phyloP scores from a whole-genome alignment of 306 rosid genomes.

The Mucuna pruriens region DNA sequence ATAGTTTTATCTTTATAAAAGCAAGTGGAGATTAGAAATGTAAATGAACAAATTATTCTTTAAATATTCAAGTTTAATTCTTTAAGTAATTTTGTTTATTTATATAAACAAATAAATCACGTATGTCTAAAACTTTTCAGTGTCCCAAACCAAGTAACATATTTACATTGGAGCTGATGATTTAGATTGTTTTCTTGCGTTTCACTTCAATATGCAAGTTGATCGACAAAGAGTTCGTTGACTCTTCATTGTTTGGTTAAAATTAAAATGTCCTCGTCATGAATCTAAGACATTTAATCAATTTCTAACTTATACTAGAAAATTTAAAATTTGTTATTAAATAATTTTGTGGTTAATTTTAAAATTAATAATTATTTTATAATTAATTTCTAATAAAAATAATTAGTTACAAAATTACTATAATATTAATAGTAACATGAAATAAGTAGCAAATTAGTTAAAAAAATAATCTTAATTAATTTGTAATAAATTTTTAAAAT shows the following conservation, averaged over 20 bases:
- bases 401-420: too few relatives aligned
- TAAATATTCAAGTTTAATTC: background rate
- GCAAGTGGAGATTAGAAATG: background rate
- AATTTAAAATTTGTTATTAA: too few relatives aligned
- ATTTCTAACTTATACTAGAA: too few relatives aligned
- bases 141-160: background rate
- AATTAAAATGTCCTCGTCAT: background rate
- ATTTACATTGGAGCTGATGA: background rate
- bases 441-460: too few relatives aligned
- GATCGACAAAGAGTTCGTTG: background rate
- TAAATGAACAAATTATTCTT: background rate
- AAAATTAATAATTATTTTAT: too few relatives aligned
- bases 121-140: background rate
- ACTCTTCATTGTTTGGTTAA: background rate
- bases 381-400: too few relatives aligned
- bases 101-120: background rate
- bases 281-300: background rate
- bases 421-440: too few relatives aligned
- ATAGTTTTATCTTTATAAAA: background rate
- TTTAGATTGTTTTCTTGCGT: conserved; percentile 24
- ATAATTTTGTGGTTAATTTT: too few relatives aligned
- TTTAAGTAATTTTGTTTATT: too few relatives aligned
- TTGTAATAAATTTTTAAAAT: too few relatives aligned
- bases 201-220: background rate
- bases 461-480: too few relatives aligned